Evolutionary conservation across 768 basidiomycete species (phyloP).

Genomic region (Termitomyces sp.): DNA sequence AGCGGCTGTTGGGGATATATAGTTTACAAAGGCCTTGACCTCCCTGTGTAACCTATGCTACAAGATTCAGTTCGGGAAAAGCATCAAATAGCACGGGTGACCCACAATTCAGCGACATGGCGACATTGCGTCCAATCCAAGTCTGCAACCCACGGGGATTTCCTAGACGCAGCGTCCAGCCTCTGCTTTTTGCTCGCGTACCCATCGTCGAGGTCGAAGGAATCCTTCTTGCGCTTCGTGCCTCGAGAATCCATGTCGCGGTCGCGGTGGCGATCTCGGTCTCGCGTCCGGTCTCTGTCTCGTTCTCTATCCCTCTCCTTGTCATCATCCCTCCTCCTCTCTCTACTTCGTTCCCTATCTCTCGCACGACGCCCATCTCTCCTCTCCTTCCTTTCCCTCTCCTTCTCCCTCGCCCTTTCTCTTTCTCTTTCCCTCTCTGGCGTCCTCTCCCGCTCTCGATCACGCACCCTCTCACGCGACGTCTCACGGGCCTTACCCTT

Average conservation of each 20-base stretch:
- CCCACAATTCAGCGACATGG: constrained; percentile 83
- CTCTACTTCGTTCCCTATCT: background rate
- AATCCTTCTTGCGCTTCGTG: constrained; percentile 35
- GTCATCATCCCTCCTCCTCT: constrained; percentile 9
- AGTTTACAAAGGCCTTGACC: constrained; percentile 77
- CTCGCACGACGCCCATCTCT: background rate
- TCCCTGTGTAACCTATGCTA: constrained; percentile 75
- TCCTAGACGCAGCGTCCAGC: constrained; percentile 44
- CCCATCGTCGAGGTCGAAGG: constrained; percentile 39
- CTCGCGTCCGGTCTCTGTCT: constrained; percentile 2
- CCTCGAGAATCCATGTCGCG: constrained; percentile 12
- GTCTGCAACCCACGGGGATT: constrained; percentile 63
- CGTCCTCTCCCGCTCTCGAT: constrained; percentile 40
- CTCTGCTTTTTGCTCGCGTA: constrained; percentile 50
- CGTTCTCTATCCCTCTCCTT: background rate
- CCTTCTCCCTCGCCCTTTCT: constrained; percentile 15
- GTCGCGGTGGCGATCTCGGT: constrained; percentile 13
- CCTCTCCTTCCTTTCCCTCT: constrained; percentile 15
- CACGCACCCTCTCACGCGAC: constrained; percentile 8
- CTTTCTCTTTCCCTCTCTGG: constrained; percentile 14
- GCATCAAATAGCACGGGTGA: constrained; percentile 9
- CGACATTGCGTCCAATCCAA: constrained; percentile 69
- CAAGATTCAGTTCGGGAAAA: background rate
- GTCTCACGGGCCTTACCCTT: constrained; percentile 11
- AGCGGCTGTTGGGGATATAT: constrained; percentile 79